Conservation (phyloP, 768 basidiomycete species). For the Clitopilus passeckerianus region DNA sequence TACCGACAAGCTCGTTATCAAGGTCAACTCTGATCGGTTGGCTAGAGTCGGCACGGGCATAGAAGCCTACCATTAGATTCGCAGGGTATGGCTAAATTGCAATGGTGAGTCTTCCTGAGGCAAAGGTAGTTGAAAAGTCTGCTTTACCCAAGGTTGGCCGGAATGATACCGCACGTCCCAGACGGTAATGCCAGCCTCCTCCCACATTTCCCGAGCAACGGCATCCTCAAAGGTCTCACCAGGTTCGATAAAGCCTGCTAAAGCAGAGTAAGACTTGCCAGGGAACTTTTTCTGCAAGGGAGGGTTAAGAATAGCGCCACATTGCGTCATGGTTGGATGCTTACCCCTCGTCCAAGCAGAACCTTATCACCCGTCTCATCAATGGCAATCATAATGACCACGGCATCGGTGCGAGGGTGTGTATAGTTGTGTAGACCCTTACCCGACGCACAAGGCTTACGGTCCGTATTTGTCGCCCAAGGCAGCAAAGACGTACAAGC, state of each 20-base stretch:
- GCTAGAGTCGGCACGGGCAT: constrained; percentile 68
- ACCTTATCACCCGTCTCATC: constrained; percentile 79
- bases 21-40: constrained; percentile 79
- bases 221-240: constrained; percentile 95
- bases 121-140: too few species aligned
- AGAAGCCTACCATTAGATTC: constrained; percentile 89
- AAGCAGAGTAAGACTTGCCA: constrained; percentile 74
- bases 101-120: too few species aligned
- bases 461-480: constrained; percentile 61
- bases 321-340: constrained; percentile 16
- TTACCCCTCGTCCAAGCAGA: constrained; percentile 80
- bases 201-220: constrained; percentile 89
- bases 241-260: constrained; percentile 94
- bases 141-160: constrained; percentile 73
- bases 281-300: constrained; percentile 56
- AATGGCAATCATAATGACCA: constrained; percentile 87
- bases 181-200: constrained; percentile 90
- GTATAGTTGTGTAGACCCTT: constrained; percentile 85
- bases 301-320: neutral
- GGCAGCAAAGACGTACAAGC: constrained; percentile 72
- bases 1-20: constrained; percentile 93
- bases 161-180: constrained; percentile 84
- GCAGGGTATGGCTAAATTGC: constrained; percentile 77
- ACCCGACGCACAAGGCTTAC: constrained; percentile 65
- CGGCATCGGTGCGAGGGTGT: constrained; percentile 80